phyloP scores from a whole-genome alignment of 1,284 basidiomycete genomes.

The Malassezia caprae region DNA sequence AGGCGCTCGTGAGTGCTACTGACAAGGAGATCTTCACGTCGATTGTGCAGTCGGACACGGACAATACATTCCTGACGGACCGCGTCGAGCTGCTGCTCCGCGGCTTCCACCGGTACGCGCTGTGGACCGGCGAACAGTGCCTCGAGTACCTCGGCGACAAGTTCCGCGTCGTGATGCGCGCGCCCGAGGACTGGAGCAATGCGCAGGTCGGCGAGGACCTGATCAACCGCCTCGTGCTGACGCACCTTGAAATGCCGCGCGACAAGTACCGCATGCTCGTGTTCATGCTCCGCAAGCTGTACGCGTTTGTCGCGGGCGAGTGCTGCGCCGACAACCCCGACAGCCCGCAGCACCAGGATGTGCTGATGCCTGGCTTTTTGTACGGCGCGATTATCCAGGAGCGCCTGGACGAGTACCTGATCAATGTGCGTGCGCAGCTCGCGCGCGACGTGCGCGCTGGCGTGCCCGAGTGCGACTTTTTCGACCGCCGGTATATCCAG shows the following conservation, averaged over 20 bases:
- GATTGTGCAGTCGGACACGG: conserved; percentile 92
- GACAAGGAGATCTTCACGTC: conserved; percentile 97
- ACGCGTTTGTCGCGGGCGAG: conserved; percentile 77
- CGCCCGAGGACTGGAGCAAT: conserved; percentile 90
- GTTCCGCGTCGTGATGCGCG: conserved; percentile 80
- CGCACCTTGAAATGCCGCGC: conserved; percentile 76
- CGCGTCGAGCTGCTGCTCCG: conserved; percentile 94
- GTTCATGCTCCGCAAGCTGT: conserved; percentile 96
- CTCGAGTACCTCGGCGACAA: conserved; percentile 95
- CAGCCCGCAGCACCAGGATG: conserved; percentile 97
- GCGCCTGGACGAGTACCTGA: conserved; percentile 79
- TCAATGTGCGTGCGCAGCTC: conserved; percentile 65
- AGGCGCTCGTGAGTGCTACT: conserved; percentile 77
- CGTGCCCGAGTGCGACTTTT: conserved; percentile 64
- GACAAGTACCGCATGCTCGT: conserved; percentile 96
- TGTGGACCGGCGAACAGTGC: conserved; percentile 85
- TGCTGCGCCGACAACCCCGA: conserved; percentile 95
- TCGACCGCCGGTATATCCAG: conserved; percentile 71
- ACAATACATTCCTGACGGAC: conserved; percentile 94
- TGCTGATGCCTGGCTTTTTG: conserved; percentile 81
- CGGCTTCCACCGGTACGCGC: conserved; percentile 70
- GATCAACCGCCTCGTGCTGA: conserved; percentile 74
- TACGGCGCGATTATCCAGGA: conserved; percentile 99
- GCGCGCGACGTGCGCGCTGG: conserved; percentile 66
- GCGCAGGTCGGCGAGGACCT: conserved; percentile 72